Conservation (phyloP, 257 asterid genomes). For the Fraxinus pennsylvanica region DNA sequence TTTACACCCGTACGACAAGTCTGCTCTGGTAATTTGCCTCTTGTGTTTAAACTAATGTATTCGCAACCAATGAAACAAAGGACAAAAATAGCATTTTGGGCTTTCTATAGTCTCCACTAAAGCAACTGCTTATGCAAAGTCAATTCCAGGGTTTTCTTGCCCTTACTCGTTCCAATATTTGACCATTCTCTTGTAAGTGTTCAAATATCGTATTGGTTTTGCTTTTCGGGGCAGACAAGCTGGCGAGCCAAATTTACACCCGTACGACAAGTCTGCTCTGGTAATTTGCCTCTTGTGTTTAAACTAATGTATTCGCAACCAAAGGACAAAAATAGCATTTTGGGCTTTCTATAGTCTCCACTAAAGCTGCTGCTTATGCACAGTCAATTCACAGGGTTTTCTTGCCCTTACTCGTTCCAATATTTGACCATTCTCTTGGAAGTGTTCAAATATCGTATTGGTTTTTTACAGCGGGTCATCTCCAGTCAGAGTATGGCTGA, state of each 20-base stretch:
- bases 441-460: conserved; percentile 21
- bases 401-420: not conserved
- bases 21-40: conserved; percentile 71
- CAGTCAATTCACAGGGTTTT: not conserved
- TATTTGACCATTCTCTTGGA: not conserved
- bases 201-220: not conserved
- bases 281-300: conserved; percentile 40
- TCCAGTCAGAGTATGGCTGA: conserved; percentile 78
- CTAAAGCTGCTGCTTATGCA: not conserved
- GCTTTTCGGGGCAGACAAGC: too few species aligned
- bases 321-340: too few species aligned
- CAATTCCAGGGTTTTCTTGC: not conserved
- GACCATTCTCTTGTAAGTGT: not conserved
- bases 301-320: conserved; percentile 17
- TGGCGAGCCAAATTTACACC: too few species aligned
- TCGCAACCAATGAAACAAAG: too few species aligned
- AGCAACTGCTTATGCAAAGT: not conserved
- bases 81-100: too few species aligned
- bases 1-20: conserved; percentile 33
- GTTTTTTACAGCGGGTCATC: conserved; percentile 70
- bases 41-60: conserved; percentile 18
- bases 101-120: not conserved
- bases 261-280: conserved; percentile 66
- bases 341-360: not conserved
- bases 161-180: not conserved